These are phyloP conservation scores for Lactarius sanguifluus DNA, from an alignment of 768 basidiomycete genomes.

Conservation along the genomic window DNA sequence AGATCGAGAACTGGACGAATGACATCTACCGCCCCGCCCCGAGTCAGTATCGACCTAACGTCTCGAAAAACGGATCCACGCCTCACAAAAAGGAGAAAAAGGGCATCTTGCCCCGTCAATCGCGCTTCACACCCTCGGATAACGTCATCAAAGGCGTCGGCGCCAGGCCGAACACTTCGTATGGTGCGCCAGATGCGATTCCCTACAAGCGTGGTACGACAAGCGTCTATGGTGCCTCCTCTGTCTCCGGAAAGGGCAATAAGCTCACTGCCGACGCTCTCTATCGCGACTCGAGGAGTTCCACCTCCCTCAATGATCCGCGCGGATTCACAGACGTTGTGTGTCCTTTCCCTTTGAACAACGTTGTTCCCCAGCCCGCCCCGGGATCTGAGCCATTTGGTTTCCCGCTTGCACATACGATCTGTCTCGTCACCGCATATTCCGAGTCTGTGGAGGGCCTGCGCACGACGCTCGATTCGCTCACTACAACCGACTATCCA, in stretches of 20 bases:
- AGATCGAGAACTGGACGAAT: constrained; percentile 95
- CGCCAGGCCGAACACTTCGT: constrained; percentile 60
- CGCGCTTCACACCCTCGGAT: constrained; percentile 75
- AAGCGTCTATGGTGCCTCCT: constrained; percentile 34
- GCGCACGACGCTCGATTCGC: constrained; percentile 95
- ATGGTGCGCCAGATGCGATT: constrained; percentile 62
- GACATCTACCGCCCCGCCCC: constrained; percentile 96
- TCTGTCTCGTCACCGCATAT: constrained; percentile 97
- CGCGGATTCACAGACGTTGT: constrained; percentile 58
- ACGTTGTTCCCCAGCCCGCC: constrained; percentile 91
- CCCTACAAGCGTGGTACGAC: constrained; percentile 58
- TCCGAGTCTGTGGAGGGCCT: constrained; percentile 96
- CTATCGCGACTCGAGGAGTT: constrained; percentile 75
- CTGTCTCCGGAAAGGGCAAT: constrained; percentile 38
- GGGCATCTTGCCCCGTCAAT: constrained; percentile 62
- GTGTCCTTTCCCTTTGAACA: constrained; percentile 90
- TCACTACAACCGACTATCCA: constrained; percentile 97
- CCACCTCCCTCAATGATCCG: constrained; percentile 67
- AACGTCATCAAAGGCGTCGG: constrained; percentile 51
- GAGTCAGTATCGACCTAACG: constrained; percentile 86
- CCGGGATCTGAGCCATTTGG: constrained; percentile 93
- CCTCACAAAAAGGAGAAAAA: constrained; percentile 51
- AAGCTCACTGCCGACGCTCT: constrained; percentile 74
- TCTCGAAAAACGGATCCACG: constrained; percentile 62
- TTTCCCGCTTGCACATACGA: constrained; percentile 90